A percentile compares a stretch with the other conserved stretches of the same genome.
These are phyloP conservation scores for Grigorovia yakushimaensis DNA, from an alignment of 805 yeast genomes.

Conservation along the genomic window DNA sequence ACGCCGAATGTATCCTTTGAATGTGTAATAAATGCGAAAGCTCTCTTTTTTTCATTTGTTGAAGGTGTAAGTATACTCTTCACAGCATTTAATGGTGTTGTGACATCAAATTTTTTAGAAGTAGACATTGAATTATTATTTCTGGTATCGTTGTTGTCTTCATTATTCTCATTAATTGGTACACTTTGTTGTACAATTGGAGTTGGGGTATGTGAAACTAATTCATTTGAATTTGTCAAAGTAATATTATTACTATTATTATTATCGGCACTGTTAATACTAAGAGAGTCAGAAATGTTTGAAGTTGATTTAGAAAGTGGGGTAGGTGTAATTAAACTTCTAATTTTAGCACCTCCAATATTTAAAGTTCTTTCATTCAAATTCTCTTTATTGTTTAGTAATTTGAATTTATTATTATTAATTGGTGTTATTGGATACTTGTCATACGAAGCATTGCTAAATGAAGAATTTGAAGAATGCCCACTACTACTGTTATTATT, in stretches of 20 bases:
- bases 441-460: background rate
- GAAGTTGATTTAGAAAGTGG: background rate
- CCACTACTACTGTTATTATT: too few relatives aligned
- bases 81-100: constrained; percentile 27
- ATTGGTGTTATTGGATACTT: background rate
- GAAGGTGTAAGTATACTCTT: constrained; percentile 27
- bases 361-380: background rate
- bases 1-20: constrained; percentile 81
- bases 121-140: background rate
- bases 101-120: constrained; percentile 15
- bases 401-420: background rate
- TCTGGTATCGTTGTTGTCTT: constrained; percentile 4
- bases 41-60: constrained; percentile 26
- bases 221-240: background rate
- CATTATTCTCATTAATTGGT: too few relatives aligned
- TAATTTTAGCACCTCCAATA: background rate
- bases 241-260: background rate
- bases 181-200: constrained; percentile 11
- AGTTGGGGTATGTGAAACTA: background rate
- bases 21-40: constrained; percentile 85
- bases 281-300: background rate
- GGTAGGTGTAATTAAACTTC: background rate
- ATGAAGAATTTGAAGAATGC: background rate
- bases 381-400: background rate
- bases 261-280: too few relatives aligned